Percentiles rank a stretch among this genome's conserved stretches.
Evolutionary conservation across 116 monocot species (phyloP).

Genomic region (Dioscorea cayenensis): DNA sequence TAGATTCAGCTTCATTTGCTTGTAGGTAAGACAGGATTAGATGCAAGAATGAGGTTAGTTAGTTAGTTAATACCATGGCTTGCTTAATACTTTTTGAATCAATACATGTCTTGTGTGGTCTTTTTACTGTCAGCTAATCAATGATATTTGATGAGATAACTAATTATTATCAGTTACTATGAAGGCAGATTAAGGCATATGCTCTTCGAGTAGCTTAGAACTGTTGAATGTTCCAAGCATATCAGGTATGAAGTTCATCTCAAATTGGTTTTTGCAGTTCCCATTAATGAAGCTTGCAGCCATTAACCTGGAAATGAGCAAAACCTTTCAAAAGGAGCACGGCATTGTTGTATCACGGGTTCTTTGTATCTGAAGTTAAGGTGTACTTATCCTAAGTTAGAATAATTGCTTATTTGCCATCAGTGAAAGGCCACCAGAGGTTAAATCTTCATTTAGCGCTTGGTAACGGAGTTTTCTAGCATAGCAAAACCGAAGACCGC

Average conservation of each 20-base stretch:
- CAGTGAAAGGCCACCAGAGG: too few species aligned
- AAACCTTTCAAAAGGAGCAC: conserved; percentile 64
- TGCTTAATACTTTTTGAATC: not conserved
- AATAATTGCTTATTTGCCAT: too few species aligned
- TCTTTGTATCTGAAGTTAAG: too few species aligned
- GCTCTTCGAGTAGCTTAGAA: too few species aligned
- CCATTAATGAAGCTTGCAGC: conserved; percentile 85
- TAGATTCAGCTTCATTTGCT: not conserved
- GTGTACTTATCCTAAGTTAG: too few species aligned
- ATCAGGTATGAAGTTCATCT: too few species aligned
- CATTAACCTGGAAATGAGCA: conserved; percentile 65
- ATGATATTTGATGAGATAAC: conserved; percentile 99
- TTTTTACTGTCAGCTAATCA: conserved; percentile 48
- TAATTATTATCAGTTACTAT: conserved; percentile 92
- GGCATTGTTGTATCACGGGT: not conserved
- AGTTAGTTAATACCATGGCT: conserved; percentile 33
- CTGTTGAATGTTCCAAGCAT: too few species aligned
- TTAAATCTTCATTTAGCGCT: too few species aligned
- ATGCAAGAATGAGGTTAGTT: conserved; percentile 95
- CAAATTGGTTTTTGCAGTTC: conserved; percentile 43
- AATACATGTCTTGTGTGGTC: not conserved
- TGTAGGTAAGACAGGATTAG: conserved; percentile 79
- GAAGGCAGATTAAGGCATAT: conserved; percentile 80
- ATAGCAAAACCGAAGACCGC: too few species aligned
- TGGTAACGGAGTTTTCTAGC: too few species aligned